These are phyloP conservation scores for Botrytis byssoidea DNA, from an alignment of 2,329 filamentous ascomycete genomes.

Conservation along the genomic window DNA sequence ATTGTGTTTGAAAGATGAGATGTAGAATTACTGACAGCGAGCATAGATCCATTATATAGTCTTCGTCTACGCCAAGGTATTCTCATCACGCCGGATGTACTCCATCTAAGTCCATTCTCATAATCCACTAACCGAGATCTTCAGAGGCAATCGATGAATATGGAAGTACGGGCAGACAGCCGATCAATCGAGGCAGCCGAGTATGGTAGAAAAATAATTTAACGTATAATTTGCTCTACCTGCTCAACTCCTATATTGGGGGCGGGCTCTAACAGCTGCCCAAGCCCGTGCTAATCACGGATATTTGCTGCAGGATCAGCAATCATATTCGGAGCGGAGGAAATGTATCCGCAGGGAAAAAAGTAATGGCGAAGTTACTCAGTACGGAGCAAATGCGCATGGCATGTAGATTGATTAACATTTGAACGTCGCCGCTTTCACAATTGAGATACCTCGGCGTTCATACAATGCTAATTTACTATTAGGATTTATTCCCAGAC, in stretches of 20 bases:
- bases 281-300: conserved; percentile 7
- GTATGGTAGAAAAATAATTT: conserved; percentile 17
- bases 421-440: not conserved
- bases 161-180: conserved; percentile 36
- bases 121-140: not conserved
- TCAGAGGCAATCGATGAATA: conserved; percentile 15
- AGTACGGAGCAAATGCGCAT: not conserved
- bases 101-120: not conserved
- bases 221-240: not conserved
- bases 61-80: conserved; percentile 1
- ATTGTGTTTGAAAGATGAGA: not conserved
- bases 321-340: conserved; percentile 3
- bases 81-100: not conserved
- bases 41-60: conserved; percentile 32
- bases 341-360: conserved; percentile 1
- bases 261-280: not conserved
- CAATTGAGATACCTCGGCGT: not conserved
- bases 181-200: conserved; percentile 31
- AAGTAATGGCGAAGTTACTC: conserved; percentile 8
- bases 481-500: not conserved
- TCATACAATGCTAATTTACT: not conserved
- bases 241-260: not conserved
- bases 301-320: not conserved
- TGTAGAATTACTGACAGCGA: conserved; percentile 12
- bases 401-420: not conserved